These are phyloP conservation scores for Pluteus cervinus DNA, from an alignment of 768 basidiomycete species.

Conservation along the genomic window DNA sequence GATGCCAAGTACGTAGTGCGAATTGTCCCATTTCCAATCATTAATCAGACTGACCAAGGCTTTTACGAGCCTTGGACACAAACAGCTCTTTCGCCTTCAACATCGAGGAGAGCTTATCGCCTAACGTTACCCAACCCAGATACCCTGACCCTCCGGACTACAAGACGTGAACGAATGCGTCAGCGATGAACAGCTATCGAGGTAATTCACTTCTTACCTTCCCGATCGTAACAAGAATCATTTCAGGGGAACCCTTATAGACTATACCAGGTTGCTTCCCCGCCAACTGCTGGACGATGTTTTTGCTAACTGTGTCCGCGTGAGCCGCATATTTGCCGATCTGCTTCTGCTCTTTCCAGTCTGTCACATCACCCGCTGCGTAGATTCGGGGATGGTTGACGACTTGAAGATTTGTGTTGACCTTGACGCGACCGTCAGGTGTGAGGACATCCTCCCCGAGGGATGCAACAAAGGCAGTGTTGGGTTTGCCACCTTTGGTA, in stretches of 20 bases:
- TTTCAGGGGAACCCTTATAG: conserved; percentile 48
- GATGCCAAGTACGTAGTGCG: too few relatives aligned
- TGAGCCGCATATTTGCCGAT: conserved; percentile 41
- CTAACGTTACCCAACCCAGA: too few relatives aligned
- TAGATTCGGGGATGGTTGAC: conserved; percentile 41
- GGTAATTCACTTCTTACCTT: too few relatives aligned
- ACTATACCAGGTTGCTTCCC: conserved; percentile 23
- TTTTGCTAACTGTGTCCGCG: conserved; percentile 34
- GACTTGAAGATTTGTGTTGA: conserved; percentile 47
- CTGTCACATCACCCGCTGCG: conserved; percentile 52
- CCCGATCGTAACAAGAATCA: conserved; percentile 50
- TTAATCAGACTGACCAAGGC: too few relatives aligned
- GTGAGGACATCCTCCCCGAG: conserved; percentile 29
- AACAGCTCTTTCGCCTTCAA: too few relatives aligned
- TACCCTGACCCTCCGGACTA: too few relatives aligned
- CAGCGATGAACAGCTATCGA: too few relatives aligned
- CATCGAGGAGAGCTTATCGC: too few relatives aligned
- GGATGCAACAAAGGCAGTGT: conserved; percentile 47
- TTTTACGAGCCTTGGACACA: too few relatives aligned
- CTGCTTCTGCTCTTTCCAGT: conserved; percentile 50
- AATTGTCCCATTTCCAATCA: too few relatives aligned
- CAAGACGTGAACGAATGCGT: too few relatives aligned
- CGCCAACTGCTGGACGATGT: conserved; percentile 32
- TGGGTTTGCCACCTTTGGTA: conserved; percentile 33
- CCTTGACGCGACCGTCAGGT: conserved; percentile 32